Evolutionary conservation across 345 rosid genomes (phyloP), one percentile per base, ranked within the genome.

Genomic region (Brassica incana): DNA sequence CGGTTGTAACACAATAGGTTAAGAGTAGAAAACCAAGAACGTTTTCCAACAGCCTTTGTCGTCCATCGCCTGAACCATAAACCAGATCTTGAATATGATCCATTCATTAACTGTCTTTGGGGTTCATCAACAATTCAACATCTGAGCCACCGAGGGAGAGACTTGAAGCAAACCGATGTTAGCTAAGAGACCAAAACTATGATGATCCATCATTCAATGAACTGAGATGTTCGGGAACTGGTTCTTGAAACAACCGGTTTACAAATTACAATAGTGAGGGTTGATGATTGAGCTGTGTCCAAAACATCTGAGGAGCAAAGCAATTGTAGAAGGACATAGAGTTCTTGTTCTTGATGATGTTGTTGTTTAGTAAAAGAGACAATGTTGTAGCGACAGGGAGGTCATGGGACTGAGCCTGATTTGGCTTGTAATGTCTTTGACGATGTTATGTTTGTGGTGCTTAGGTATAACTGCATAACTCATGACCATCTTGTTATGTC

Each of bases 21-120:
- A 73, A 91, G 77, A 1, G 91, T 84, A 8, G 94, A 85, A 69
- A 95, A 87, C 97, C 97, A 91, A 43, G 96, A 90, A 69, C 87
- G 88, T 74, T 88, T 78, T 5, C 87, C 80, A 74, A 84, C 93
- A 0, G 79, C 59, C 45, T 82, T 83, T 0, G 96, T 87, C 38
- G 84, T 75, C 0, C 93, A 84, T 11, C 85, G 84, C 71, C 92
- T 80, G 38, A 88, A 79, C 30, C 77, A 72, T 76, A 45, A 30
- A 65, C 90, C 86, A 2, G 89, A 82, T 72, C 95, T 82, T 23
- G 90, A 87, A 72, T 81, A 81, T 5, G 71, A 50, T 63, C 85
- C 89, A 60, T 85, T 74, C 9, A 83, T 86, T 65, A 87, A 75
- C 67, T 85, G 83, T 59, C 82, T 77, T 6, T 65, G 78, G 11